Evolutionary conservation across 371 early-diverging fungal genomes (phyloP).

Genomic region (Lichtheimia corymbifera): DNA sequence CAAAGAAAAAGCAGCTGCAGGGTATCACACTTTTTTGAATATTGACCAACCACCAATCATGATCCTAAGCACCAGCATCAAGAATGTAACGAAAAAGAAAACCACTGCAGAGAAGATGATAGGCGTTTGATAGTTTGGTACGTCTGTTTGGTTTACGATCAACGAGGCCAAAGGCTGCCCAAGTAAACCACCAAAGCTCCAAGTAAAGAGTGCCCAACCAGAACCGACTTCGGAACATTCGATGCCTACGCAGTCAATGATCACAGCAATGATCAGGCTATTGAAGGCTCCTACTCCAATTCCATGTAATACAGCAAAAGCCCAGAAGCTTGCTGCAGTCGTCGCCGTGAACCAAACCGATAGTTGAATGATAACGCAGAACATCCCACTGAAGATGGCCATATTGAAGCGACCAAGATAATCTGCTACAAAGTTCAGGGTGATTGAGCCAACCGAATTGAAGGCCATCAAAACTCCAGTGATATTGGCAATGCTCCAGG

Average conservation of each 20-base stretch:
- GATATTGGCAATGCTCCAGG: constrained; percentile 34
- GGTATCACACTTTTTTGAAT: constrained; percentile 8
- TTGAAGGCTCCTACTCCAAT: constrained; percentile 62
- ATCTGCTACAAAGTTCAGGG: constrained; percentile 53
- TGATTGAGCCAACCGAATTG: constrained; percentile 46
- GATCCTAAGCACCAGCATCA: constrained; percentile 27
- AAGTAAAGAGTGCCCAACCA: constrained; percentile 49
- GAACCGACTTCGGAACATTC: constrained; percentile 52
- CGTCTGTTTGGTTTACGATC: constrained; percentile 26
- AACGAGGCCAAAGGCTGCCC: constrained; percentile 54
- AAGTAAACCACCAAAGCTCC: constrained; percentile 51
- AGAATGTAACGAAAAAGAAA: constrained; percentile 25
- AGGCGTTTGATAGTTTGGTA: constrained; percentile 19
- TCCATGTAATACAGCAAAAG: constrained; percentile 50
- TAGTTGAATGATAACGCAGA: constrained; percentile 41
- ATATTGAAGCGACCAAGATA: constrained; percentile 59
- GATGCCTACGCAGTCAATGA: constrained; percentile 53
- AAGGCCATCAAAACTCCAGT: constrained; percentile 48
- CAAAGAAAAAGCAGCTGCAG: too few relatives aligned
- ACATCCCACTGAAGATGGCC: constrained; percentile 42
- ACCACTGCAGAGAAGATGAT: constrained; percentile 23
- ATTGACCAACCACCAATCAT: constrained; percentile 28
- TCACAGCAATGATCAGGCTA: constrained; percentile 48
- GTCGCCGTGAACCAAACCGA: constrained; percentile 45
- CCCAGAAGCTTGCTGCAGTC: constrained; percentile 39